Conservation (phyloP, 345 rosid species). For the Luvunga scandens region DNA sequence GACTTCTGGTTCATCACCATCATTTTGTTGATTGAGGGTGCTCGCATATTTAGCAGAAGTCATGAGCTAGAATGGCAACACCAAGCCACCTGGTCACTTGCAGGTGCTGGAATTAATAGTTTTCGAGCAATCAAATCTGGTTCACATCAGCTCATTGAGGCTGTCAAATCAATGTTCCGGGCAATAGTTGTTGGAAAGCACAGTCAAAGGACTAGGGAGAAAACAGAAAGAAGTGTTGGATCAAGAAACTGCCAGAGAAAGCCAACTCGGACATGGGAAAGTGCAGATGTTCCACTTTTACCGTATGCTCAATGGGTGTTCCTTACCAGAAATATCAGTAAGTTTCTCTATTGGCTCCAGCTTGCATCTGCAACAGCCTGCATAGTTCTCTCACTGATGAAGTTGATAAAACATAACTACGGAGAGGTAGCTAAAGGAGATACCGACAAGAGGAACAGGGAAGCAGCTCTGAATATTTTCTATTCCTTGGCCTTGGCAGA, state of each 20-base stretch:
- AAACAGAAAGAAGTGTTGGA: neutral
- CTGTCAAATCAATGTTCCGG: slow-evolving; percentile 23
- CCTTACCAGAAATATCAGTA: slow-evolving; percentile 63
- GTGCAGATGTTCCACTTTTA: slow-evolving; percentile 74
- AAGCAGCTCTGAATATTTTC: slow-evolving; percentile 68
- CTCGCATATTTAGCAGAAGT: slow-evolving; percentile 84
- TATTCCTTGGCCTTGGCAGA: slow-evolving; percentile 80
- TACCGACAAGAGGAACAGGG: slow-evolving; percentile 64
- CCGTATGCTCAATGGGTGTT: slow-evolving; percentile 74
- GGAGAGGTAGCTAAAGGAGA: slow-evolving; percentile 70
- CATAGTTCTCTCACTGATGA: slow-evolving; percentile 66
- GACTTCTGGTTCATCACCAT: slow-evolving; percentile 88
- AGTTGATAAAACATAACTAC: slow-evolving; percentile 67
- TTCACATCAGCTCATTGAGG: slow-evolving; percentile 32
- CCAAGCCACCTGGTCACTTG: slow-evolving; percentile 77
- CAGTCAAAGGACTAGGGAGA: slow-evolving; percentile 21
- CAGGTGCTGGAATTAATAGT: slow-evolving; percentile 68
- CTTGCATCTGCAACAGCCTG: slow-evolving; percentile 75
- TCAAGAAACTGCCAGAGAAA: slow-evolving; percentile 26
- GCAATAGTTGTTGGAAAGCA: slow-evolving; percentile 28
- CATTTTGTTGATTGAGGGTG: slow-evolving; percentile 76
- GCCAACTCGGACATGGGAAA: slow-evolving; percentile 50
- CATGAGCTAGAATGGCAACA: slow-evolving; percentile 97
- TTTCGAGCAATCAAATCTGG: slow-evolving; percentile 59
- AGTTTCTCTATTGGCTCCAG: slow-evolving; percentile 84